Base-by-base conservation (phyloP, 768 basidiomycete species). In the Lanmaoa rubissima region DNA sequence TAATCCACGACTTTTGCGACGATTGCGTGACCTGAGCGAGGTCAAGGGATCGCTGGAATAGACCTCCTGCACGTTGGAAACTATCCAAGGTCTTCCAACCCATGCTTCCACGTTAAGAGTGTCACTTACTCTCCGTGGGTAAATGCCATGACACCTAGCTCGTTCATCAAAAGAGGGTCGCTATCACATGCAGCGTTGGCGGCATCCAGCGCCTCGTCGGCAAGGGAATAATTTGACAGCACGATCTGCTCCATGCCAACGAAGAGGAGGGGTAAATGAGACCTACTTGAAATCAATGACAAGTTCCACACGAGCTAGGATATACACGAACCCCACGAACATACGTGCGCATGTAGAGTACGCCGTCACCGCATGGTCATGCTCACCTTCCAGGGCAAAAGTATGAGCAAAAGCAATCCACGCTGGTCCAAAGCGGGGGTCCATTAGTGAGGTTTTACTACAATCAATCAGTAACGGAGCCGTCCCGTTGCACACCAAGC, bases 331-430 rank as follows among this genome's bases (percentile, higher is more conserved):
- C 92, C 96, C 97, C 57, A 89, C 90, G 69, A 98, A 98, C 79
- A 98, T 87, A 36, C 96, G 79, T 5, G 94, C 92, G 55, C 93
- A 94, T 0, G 97, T 98, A 24, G 96, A 98, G 72, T 99, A 99
- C 2, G 97, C 96, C 0, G 94, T 98, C 44, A 98, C 92, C 3
- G 97, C 96, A 66, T 98, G 95, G 64, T 98, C 96, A 75, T 98
- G 97, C 70, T 99, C 97, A 16, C 95, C 95, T 71, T 99, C 97
- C 62, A 92, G 78, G 2, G 96, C 93, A 75, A 97, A 99, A 0
- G 94, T 94, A 72, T 99, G 97, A 11, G 91, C 97, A 69, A 98
- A 99, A 3, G 94, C 92, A 49, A 98, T 84, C 97, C 97, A 99
- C 0, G 96, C 93, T 11, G 97, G 94, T 0, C 86, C 93, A 71